Percentiles rank a stretch among this genome's conserved stretches.
These are phyloP conservation scores for Sugiyamaella boreocaroliniensis DNA, from an alignment of 805 yeast species.

Conservation along the genomic window DNA sequence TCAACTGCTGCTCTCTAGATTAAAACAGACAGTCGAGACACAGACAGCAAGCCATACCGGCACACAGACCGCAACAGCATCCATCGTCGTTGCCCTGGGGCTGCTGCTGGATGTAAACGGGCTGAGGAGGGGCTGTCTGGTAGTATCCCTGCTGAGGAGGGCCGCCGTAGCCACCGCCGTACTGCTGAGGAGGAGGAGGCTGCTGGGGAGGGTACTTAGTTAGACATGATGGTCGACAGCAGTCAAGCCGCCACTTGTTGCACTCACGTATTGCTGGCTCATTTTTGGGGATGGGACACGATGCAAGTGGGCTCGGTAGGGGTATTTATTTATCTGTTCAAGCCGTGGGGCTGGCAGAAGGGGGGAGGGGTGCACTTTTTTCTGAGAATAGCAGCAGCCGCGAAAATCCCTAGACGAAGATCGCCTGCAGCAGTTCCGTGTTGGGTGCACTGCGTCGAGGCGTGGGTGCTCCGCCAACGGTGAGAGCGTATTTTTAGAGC, in stretches of 20 bases:
- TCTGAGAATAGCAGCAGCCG: not conserved
- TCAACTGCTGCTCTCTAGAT: not conserved
- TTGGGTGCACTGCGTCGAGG: not conserved
- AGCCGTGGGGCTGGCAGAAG: not conserved
- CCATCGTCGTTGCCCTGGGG: slow-evolving; percentile 22
- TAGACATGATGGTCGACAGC: not conserved
- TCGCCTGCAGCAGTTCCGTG: not conserved
- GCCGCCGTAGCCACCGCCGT: slow-evolving; percentile 4
- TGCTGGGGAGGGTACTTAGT: slow-evolving; percentile 13
- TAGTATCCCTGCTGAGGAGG: slow-evolving; percentile 16
- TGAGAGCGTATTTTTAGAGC: no score
- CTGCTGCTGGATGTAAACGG: slow-evolving; percentile 25
- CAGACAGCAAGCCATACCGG: slow-evolving; percentile 30
- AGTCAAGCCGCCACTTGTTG: not conserved
- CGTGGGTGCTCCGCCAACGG: not conserved
- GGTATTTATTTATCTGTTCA: not conserved
- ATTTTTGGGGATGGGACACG: not conserved
- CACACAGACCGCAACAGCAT: slow-evolving; percentile 32
- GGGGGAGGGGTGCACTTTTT: not conserved
- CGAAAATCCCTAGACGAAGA: not conserved
- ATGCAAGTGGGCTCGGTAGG: not conserved
- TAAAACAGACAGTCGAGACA: slow-evolving; percentile 19
- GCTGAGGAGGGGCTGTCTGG: slow-evolving; percentile 26
- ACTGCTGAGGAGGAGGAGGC: slow-evolving; percentile 18
- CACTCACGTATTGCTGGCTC: not conserved